These are phyloP conservation scores for Stachybotrys chlorohalonatus DNA, from an alignment of 2,329 filamentous ascomycete species.

Conservation along the genomic window DNA sequence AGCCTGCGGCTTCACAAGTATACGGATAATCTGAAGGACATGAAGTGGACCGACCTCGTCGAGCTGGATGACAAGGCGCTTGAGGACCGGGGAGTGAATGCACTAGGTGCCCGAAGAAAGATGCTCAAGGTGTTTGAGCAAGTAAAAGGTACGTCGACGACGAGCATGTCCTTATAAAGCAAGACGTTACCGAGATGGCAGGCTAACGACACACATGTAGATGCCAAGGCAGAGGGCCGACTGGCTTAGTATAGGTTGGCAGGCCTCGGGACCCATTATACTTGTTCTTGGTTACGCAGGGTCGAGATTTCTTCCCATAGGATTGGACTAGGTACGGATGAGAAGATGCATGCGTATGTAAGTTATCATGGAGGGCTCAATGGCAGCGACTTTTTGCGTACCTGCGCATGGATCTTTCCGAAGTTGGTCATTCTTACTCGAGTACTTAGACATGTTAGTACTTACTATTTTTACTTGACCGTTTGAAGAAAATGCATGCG, in stretches of 20 bases:
- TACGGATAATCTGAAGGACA: conserved; percentile 93
- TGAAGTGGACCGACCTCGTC: conserved; percentile 91
- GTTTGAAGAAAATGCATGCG: no score
- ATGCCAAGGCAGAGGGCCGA: conserved; percentile 68
- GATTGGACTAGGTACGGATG: background rate
- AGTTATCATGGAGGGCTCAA: background rate
- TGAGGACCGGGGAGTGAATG: conserved; percentile 89
- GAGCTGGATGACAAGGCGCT: conserved; percentile 88
- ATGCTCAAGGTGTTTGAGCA: conserved; percentile 99
- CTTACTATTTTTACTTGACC: no score
- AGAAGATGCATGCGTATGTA: background rate
- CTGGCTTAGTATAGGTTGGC: conserved; percentile 22
- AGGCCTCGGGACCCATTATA: no score
- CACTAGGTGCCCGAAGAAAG: conserved; percentile 87
- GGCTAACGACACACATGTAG: conserved; percentile 25
- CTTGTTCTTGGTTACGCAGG: no score
- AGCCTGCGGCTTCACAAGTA: conserved; percentile 96
- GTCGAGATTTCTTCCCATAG: no score
- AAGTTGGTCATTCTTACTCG: no score
- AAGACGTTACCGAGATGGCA: background rate
- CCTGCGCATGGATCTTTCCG: background rate
- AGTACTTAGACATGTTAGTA: background rate
- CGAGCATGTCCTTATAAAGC: conserved; percentile 7
- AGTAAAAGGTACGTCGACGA: conserved; percentile 56
- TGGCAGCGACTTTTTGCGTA: background rate